A percentile compares a stretch with the other conserved stretches of the same genome.
Evolutionary conservation across 1,139 yeast species (phyloP).

Genomic region (Hanseniaspora gamundiae): DNA sequence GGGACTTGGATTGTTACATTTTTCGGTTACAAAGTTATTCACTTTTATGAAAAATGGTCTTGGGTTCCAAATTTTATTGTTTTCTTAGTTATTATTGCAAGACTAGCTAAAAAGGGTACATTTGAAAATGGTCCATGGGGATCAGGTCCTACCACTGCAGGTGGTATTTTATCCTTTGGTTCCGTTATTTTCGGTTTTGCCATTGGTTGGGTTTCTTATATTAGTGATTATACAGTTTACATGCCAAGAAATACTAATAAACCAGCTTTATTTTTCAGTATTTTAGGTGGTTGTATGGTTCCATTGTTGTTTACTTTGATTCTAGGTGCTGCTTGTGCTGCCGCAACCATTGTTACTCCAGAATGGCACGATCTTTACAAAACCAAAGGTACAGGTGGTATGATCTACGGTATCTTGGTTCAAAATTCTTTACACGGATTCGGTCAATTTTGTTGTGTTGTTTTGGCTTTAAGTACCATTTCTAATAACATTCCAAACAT

Average conservation of each 20-base stretch:
- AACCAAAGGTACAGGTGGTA: slow-evolving; percentile 57
- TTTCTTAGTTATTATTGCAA: slow-evolving; percentile 66
- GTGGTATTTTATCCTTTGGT: slow-evolving; percentile 71
- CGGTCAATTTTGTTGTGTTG: slow-evolving; percentile 80
- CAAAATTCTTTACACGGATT: slow-evolving; percentile 73
- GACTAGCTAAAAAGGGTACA: slow-evolving; percentile 54
- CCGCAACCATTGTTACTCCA: slow-evolving; percentile 34
- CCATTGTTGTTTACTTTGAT: slow-evolving; percentile 67
- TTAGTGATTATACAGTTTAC: slow-evolving; percentile 86
- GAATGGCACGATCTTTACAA: slow-evolving; percentile 36
- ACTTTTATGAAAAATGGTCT: slow-evolving; percentile 69
- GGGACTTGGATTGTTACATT: slow-evolving; percentile 67
- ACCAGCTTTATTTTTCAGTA: slow-evolving; percentile 47
- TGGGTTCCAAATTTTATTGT: slow-evolving; percentile 75
- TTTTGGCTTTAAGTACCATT: slow-evolving; percentile 71
- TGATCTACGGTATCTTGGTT: slow-evolving; percentile 65
- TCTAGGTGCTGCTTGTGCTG: slow-evolving; percentile 80
- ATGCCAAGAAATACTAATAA: slow-evolving; percentile 54
- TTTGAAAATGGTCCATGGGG: slow-evolving; percentile 35
- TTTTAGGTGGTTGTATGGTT: slow-evolving; percentile 47
- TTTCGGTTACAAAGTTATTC: slow-evolving; percentile 78
- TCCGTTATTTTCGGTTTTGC: slow-evolving; percentile 82
- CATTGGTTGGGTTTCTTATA: slow-evolving; percentile 90
- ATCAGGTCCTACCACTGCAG: slow-evolving; percentile 52
- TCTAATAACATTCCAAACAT: slow-evolving; percentile 88